phyloP scores from a whole-genome alignment of 176 grass and related monocot species.

The Phoenix dactylifera region DNA sequence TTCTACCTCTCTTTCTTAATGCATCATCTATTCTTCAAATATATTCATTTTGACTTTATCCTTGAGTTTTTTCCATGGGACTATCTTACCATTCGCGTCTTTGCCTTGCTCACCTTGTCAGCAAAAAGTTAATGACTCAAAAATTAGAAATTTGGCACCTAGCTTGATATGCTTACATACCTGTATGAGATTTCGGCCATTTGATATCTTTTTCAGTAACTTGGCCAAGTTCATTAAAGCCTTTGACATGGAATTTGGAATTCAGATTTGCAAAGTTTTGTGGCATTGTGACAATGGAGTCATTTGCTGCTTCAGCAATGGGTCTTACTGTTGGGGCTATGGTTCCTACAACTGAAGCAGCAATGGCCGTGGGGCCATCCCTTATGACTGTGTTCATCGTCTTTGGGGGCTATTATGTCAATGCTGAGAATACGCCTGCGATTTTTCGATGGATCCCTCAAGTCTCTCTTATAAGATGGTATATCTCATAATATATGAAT shows the following conservation, averaged over 20 bases:
- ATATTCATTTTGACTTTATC: too few relatives aligned
- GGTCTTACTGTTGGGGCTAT: slow-evolving; percentile 93
- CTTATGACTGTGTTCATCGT: slow-evolving; percentile 98
- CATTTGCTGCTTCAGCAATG: slow-evolving; percentile 93
- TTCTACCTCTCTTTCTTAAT: too few relatives aligned
- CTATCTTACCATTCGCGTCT: too few relatives aligned
- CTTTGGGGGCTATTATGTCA: slow-evolving; percentile 96
- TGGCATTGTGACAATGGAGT: slow-evolving; percentile 79
- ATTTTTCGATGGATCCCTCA: slow-evolving; percentile 88
- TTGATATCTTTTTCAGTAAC: too few relatives aligned
- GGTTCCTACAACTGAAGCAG: slow-evolving; percentile 82
- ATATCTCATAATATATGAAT: slow-evolving; percentile 13
- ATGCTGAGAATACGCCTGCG: slow-evolving; percentile 70
- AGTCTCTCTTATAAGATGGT: slow-evolving; percentile 95
- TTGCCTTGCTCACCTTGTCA: too few relatives aligned
- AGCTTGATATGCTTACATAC: too few relatives aligned
- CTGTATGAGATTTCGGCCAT: too few relatives aligned
- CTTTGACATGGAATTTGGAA: background rate
- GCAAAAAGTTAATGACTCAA: too few relatives aligned
- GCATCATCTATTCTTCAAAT: too few relatives aligned
- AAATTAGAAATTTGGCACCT: too few relatives aligned
- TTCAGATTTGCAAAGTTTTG: slow-evolving; percentile 89
- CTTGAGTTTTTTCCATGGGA: too few relatives aligned
- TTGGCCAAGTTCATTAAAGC: too few relatives aligned
- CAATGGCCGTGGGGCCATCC: slow-evolving; percentile 93